phyloP scores from a whole-genome alignment of 192 early-diverging fungal genomes.

The Funneliformis geosporum region DNA sequence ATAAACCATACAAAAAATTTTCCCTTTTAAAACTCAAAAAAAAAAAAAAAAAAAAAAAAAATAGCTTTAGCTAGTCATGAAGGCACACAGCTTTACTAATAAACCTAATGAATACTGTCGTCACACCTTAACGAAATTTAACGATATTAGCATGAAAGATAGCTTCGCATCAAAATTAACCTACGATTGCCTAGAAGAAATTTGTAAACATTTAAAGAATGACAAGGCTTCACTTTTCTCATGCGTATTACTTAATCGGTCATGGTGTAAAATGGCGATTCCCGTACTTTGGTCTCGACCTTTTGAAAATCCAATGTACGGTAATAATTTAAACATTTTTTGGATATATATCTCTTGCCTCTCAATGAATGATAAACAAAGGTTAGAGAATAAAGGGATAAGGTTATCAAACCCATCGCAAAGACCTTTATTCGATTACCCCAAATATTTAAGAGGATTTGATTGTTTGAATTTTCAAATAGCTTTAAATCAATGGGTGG shows the following conservation, averaged over 20 bases:
- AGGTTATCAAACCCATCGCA: neutral
- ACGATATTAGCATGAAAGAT: neutral
- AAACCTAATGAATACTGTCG: too few species aligned
- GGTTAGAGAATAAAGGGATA: neutral
- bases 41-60: too few species aligned
- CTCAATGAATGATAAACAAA: neutral
- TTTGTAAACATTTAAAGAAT: neutral
- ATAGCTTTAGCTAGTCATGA: neutral
- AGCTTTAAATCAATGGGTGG: constrained; percentile 5
- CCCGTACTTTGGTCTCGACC: constrained; percentile 8
- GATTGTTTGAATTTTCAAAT: constrained; percentile 12
- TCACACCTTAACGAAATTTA: too few species aligned
- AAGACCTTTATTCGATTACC: constrained; percentile 18
- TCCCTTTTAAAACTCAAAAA: neutral
- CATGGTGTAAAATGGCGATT: neutral
- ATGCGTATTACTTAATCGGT: neutral
- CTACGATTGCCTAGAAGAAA: constrained; percentile 4
- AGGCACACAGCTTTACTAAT: neutral
- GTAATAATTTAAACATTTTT: neutral
- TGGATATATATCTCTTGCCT: neutral
- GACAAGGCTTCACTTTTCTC: neutral
- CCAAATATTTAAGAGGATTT: constrained; percentile 20
- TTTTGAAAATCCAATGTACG: neutral
- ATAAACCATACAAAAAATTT: neutral
- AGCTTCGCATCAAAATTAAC: neutral